Conservation (phyloP, 2,329 filamentous ascomycete genomes). For the Epichloe elymi region DNA sequence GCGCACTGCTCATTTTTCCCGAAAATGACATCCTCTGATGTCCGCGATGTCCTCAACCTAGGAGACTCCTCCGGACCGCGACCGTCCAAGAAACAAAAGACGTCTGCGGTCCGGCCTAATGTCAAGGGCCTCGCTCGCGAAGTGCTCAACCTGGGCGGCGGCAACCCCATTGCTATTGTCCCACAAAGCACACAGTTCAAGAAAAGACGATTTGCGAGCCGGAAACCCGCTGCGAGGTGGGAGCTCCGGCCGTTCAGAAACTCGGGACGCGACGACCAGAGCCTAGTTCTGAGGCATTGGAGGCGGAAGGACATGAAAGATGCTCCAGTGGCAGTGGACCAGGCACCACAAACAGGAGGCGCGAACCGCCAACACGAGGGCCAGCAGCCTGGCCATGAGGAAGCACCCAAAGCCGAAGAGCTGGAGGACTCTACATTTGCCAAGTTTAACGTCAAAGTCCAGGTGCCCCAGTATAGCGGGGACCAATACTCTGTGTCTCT, state of each 20-base stretch:
- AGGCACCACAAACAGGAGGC: background rate
- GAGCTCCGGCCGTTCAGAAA: slow-evolving; percentile 61
- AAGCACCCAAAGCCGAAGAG: slow-evolving; percentile 14
- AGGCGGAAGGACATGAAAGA: slow-evolving; percentile 42
- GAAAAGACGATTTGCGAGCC: slow-evolving; percentile 39
- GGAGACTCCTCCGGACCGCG: slow-evolving; percentile 42
- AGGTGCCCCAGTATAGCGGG: slow-evolving; percentile 70
- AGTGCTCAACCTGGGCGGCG: slow-evolving; percentile 51
- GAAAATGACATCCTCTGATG: slow-evolving; percentile 62
- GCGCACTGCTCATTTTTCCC: background rate
- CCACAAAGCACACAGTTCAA: slow-evolving; percentile 47
- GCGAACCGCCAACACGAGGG: slow-evolving; percentile 16
- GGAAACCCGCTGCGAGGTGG: slow-evolving; percentile 49
- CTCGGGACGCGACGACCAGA: slow-evolving; percentile 56
- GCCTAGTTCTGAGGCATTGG: slow-evolving; percentile 68
- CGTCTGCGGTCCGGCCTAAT: slow-evolving; percentile 43
- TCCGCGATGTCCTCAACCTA: slow-evolving; percentile 79
- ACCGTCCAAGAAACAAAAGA: slow-evolving; percentile 64
- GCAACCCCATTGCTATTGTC: slow-evolving; percentile 54
- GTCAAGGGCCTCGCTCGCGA: slow-evolving; percentile 53
- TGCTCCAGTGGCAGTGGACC: slow-evolving; percentile 7
- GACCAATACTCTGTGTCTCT: slow-evolving; percentile 73
- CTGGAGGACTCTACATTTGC: slow-evolving; percentile 56
- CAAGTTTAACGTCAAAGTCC: slow-evolving; percentile 75
- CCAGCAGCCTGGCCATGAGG: background rate